Conservation (phyloP, 2,329 filamentous ascomycete species). For the Cladophialophora chaetospira region DNA sequence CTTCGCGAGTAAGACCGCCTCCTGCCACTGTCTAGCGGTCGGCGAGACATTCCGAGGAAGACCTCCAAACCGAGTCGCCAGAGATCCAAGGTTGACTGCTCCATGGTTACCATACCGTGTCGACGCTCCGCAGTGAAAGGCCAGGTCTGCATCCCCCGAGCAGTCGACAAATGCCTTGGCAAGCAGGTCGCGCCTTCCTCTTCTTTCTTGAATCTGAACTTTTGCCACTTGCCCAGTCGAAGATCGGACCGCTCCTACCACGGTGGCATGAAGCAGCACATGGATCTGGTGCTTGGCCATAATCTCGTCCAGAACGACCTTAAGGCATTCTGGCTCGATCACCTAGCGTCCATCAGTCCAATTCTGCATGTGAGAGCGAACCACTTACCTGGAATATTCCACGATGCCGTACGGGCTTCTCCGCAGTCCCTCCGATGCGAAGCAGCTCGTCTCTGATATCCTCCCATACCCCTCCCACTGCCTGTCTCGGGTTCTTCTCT, state of each 20-base stretch:
- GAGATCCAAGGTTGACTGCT: conserved; percentile 1
- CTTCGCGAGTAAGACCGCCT: conserved; percentile 13
- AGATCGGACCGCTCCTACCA: background rate
- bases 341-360: background rate
- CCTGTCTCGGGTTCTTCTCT: conserved; percentile 1
- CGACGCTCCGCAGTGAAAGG: background rate
- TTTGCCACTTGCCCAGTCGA: background rate
- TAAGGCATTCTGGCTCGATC: conserved; percentile 3
- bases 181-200: background rate
- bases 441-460: background rate
- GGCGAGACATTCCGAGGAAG: background rate
- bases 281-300: background rate
- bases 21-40: conserved; percentile 7
- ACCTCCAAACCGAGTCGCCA: conserved; percentile 7
- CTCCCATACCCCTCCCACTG: background rate
- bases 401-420: background rate
- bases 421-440: background rate
- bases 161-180: conserved; percentile 5
- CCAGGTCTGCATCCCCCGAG: conserved; percentile 6
- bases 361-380: background rate
- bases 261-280: background rate
- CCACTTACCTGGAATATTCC: conserved; percentile 9
- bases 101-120: conserved; percentile 10
- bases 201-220: conserved; percentile 4
- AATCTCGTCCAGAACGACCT: conserved; percentile 2